These are phyloP conservation scores for Theobroma cacao DNA, from an alignment of 345 rosid species.

Conservation along the genomic window DNA sequence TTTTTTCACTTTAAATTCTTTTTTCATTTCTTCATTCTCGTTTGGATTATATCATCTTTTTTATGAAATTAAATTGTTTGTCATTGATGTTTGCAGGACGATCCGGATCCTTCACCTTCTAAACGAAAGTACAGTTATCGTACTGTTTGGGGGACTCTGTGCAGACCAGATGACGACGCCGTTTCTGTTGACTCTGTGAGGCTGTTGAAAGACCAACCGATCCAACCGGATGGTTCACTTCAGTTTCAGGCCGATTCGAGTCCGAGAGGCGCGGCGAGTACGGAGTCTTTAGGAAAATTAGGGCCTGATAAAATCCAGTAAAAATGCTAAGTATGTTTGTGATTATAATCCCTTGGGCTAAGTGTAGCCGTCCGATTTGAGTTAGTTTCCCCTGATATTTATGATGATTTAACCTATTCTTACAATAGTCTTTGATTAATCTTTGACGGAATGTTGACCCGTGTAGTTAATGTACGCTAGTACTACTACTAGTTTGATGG, in stretches of 20 bases:
- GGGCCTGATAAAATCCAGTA: neutral
- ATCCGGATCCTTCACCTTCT: slow-evolving; percentile 12
- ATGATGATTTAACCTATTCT: slow-evolving; percentile 19
- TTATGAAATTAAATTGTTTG: neutral
- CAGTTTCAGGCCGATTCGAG: neutral
- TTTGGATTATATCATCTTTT: neutral
- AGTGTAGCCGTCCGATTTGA: slow-evolving; percentile 29
- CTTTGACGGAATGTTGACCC: neutral
- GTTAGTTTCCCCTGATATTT: slow-evolving; percentile 8
- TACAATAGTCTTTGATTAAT: slow-evolving; percentile 1
- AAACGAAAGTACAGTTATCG: slow-evolving; percentile 9
- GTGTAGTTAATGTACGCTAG: neutral
- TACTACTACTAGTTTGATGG: neutral
- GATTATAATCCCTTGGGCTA: neutral
- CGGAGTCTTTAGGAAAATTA: slow-evolving; percentile 4
- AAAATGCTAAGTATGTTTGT: slow-evolving; percentile 7
- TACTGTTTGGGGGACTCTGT: neutral
- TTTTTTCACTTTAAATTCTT: neutral
- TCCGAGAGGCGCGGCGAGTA: slow-evolving; percentile 13
- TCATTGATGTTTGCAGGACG: slow-evolving; percentile 16
- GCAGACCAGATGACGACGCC: slow-evolving; percentile 16
- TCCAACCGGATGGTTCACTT: neutral
- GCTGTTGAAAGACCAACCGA: slow-evolving; percentile 17
- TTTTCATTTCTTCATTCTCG: neutral
- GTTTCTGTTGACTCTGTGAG: slow-evolving; percentile 20